Evolutionary conservation across 2,329 filamentous ascomycete genomes (phyloP).

Genomic region (Penicillium sp.): DNA sequence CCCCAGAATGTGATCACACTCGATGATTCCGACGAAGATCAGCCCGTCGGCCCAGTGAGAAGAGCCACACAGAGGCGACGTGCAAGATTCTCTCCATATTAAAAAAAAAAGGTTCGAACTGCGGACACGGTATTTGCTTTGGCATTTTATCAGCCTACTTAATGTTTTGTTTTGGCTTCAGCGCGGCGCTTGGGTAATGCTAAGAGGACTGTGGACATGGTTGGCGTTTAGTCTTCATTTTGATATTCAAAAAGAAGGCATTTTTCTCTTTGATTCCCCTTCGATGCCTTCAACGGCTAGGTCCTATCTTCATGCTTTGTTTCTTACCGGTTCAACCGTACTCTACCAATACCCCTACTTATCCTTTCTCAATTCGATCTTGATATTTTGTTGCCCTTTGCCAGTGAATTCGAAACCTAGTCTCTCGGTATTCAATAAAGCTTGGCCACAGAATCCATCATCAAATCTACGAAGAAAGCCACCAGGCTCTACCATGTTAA

Average conservation of each 20-base stretch:
- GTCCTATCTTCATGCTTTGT: background rate
- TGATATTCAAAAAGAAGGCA: conserved; percentile 3
- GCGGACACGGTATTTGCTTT: background rate
- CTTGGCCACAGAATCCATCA: background rate
- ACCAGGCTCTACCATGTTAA: background rate
- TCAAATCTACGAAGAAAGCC: background rate
- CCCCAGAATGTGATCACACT: conserved; percentile 20
- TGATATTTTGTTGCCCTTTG: background rate
- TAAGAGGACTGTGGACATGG: conserved; percentile 11
- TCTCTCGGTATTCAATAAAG: background rate
- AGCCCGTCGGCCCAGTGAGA: conserved; percentile 24
- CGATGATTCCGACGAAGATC: conserved; percentile 25
- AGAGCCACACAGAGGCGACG: conserved; percentile 19
- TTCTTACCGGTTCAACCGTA: background rate
- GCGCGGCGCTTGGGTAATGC: conserved; percentile 20
- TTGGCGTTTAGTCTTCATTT: conserved; percentile 9
- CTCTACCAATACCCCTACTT: background rate
- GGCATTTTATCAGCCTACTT: background rate
- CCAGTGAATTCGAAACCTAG: background rate
- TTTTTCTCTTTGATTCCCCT: background rate
- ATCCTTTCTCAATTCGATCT: background rate
- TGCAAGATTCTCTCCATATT: conserved; percentile 23
- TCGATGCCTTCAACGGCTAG: background rate
- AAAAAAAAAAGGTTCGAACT: background rate
- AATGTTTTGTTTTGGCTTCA: conserved; percentile 12